Base-by-base conservation (phyloP, 495 filamentous ascomycete species). In the Pyrenopolyporus hunteri region DNA sequence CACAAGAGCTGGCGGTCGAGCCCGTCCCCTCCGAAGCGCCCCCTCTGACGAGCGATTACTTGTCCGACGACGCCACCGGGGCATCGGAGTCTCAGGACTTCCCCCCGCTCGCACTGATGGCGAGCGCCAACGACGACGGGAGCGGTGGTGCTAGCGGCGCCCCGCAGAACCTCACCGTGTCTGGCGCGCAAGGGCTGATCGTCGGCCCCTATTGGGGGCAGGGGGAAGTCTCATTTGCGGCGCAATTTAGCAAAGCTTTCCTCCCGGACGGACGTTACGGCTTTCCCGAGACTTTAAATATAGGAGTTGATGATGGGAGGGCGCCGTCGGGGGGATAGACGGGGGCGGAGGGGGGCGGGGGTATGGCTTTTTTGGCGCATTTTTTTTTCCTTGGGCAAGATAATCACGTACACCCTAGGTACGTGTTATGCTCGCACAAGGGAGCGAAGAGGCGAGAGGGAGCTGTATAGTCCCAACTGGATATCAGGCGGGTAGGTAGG, bases 241-340 rank as follows among this genome's bases (percentile, higher is more conserved):
- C 42, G 6, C 33, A 35, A n/a, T 55, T 54, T 13, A 10, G 37
- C 22, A 25, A 61, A 1, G 26, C 48, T 8, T 54, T 54, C 17
- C 26, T 42, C 2, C 19, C 49, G 6, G 14, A 42, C 7, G 31
- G 43, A 19, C 13, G 26, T 13, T 53, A 20, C 19, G 33, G 8
- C 4, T 17, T 49, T n/a, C n/a, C 33, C 2, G 19, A 22, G 1
- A 20, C 10, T 1, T 16, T 55, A 0, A 36, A 63, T 14, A 11
- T 45, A 2, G 35, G 14, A 13, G 22, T 14, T n/a, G 19, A 36
- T 2, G 19, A 29, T 4, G 44, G 44, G 44, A 26, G 44, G 44
- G 20, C 26, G 17, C 13, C 33, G 13, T 26, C 56, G 20, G 35
- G 19, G 26, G 45, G 36, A 7, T 59, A 43, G 23, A 10, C 33